These are phyloP conservation scores for Westerdykella ornata DNA, from an alignment of 2,329 filamentous ascomycete species.

Conservation along the genomic window DNA sequence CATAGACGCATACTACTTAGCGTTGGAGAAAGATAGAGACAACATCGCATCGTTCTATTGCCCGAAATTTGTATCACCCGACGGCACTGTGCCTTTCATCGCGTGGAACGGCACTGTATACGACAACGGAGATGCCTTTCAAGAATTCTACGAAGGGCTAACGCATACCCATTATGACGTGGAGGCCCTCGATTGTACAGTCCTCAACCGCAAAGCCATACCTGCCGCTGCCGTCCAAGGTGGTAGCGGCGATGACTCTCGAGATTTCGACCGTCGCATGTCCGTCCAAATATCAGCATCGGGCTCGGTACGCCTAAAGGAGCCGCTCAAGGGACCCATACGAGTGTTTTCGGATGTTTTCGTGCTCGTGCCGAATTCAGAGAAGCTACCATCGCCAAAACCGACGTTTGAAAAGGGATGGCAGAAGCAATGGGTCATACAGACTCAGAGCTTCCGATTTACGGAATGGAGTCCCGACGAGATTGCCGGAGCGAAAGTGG, in stretches of 20 bases:
- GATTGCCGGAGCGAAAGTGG: not conserved
- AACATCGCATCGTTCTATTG: conserved; percentile 65
- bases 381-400: conserved; percentile 7
- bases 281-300: conserved; percentile 67
- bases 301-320: conserved; percentile 63
- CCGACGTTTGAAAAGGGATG: conserved; percentile 6
- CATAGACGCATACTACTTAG: conserved; percentile 65
- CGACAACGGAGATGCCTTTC: conserved; percentile 57
- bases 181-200: conserved; percentile 69
- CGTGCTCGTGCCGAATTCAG: conserved; percentile 61
- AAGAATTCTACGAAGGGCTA: conserved; percentile 60
- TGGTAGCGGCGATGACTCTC: conserved; percentile 23
- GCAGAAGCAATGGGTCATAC: conserved; percentile 37
- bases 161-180: conserved; percentile 60
- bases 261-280: conserved; percentile 52
- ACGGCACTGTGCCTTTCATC: conserved; percentile 56
- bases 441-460: conserved; percentile 41
- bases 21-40: conserved; percentile 56
- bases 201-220: conserved; percentile 61
- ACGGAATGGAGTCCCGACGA: conserved; percentile 29
- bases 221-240: conserved; percentile 3
- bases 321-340: conserved; percentile 52
- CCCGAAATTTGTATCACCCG: conserved; percentile 50
- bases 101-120: conserved; percentile 70
- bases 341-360: conserved; percentile 74